Conservation (phyloP, 495 filamentous ascomycete species). For the Penicillium cinerascens region DNA sequence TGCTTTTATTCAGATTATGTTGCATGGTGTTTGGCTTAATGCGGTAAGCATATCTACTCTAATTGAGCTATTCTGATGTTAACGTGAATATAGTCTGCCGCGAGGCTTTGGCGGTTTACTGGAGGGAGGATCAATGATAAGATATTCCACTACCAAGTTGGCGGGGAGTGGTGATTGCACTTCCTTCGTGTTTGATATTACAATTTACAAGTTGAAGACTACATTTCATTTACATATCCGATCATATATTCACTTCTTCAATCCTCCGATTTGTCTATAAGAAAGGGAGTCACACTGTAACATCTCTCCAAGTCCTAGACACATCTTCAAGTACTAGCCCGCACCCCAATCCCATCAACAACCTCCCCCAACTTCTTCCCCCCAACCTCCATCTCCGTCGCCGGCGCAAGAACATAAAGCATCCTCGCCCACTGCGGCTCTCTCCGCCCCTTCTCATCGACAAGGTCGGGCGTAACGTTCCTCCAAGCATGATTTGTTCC, state of each 20-base stretch:
- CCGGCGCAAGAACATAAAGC: slow-evolving; percentile 53
- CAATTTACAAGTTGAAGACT: too few relatives aligned
- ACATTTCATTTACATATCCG: too few relatives aligned
- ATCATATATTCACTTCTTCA: too few relatives aligned
- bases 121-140: slow-evolving; percentile 41
- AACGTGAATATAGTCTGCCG: slow-evolving; percentile 22
- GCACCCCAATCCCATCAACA: slow-evolving; percentile 36
- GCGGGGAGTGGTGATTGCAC: slow-evolving; percentile 44
- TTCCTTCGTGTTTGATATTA: too few relatives aligned
- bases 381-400: slow-evolving; percentile 34
- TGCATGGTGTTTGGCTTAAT: slow-evolving; percentile 50
- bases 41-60: slow-evolving; percentile 44
- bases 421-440: slow-evolving; percentile 50
- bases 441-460: slow-evolving; percentile 9
- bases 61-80: not conserved
- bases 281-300: too few relatives aligned
- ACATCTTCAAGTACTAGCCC: slow-evolving; percentile 21
- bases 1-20: slow-evolving; percentile 49
- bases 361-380: slow-evolving; percentile 44
- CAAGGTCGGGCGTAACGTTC: slow-evolving; percentile 32
- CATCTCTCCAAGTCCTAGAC: too few relatives aligned
- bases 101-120: slow-evolving; percentile 42
- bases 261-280: too few relatives aligned
- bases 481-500: slow-evolving; percentile 44
- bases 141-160: slow-evolving; percentile 46